Conservation (phyloP, 768 basidiomycete species). For the Mycena vitilis region DNA sequence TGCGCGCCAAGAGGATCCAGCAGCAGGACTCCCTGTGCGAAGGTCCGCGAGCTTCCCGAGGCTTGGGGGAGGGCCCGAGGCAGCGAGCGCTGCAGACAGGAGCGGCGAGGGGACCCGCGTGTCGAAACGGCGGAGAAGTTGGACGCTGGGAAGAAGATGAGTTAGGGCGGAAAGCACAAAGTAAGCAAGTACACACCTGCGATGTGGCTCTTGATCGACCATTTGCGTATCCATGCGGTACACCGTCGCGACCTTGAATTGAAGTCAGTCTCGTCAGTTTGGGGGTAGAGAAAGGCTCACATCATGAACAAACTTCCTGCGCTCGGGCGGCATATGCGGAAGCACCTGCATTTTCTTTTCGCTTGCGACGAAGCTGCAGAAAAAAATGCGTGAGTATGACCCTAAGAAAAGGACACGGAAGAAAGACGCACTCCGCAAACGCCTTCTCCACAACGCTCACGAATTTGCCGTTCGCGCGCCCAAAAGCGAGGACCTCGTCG, state of each 20-base stretch:
- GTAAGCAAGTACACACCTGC: slow-evolving; percentile 56
- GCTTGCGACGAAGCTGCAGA: slow-evolving; percentile 72
- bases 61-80: slow-evolving; percentile 47
- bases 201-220: slow-evolving; percentile 91
- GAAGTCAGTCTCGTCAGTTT: neutral
- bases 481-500: slow-evolving; percentile 73
- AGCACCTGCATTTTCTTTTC: slow-evolving; percentile 77
- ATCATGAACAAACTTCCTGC: slow-evolving; percentile 86
- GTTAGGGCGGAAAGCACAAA: neutral
- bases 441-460: slow-evolving; percentile 80
- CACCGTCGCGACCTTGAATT: slow-evolving; percentile 70
- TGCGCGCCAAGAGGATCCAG: slow-evolving; percentile 42
- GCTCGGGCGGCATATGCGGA: slow-evolving; percentile 83
- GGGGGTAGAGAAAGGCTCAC: slow-evolving; percentile 51
- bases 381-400: slow-evolving; percentile 5
- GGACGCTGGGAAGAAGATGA: slow-evolving; percentile 63
- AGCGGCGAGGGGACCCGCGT: slow-evolving; percentile 80
- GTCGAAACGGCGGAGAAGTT: slow-evolving; percentile 85
- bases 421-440: slow-evolving; percentile 77
- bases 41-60: slow-evolving; percentile 74
- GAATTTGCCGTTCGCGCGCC: slow-evolving; percentile 73
- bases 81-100: slow-evolving; percentile 62
- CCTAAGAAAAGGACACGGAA: slow-evolving; percentile 1
- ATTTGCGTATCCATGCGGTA: slow-evolving; percentile 89
- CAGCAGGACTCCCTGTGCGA: slow-evolving; percentile 42